These are phyloP conservation scores for Euphorbia pulcherrima DNA, from an alignment of 345 rosid genomes.

Conservation along the genomic window DNA sequence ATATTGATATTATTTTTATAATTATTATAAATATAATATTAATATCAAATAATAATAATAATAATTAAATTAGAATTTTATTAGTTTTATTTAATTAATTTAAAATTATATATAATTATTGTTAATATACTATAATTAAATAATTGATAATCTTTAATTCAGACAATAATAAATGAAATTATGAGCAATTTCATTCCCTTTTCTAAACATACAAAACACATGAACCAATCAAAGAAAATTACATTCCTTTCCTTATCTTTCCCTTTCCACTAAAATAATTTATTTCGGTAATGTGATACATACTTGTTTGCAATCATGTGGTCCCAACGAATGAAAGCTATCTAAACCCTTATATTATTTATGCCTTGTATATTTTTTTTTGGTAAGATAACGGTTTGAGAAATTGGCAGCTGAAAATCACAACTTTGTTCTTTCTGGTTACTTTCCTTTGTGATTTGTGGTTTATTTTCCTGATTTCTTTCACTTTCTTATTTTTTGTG, in stretches of 20 bases:
- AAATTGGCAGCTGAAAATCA: not conserved
- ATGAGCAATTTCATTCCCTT: no score
- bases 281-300: not conserved
- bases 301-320: not conserved
- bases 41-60: no score
- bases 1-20: no score
- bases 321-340: slow-evolving; percentile 2
- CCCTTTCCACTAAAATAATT: not conserved
- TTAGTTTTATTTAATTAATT: no score
- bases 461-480: not conserved
- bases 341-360: not conserved
- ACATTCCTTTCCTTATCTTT: not conserved
- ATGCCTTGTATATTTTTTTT: not conserved
- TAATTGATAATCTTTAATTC: no score
- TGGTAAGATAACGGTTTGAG: not conserved
- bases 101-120: no score
- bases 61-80: no score
- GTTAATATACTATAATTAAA: no score
- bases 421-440: not conserved
- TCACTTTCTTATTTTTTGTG: not conserved
- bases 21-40: no score
- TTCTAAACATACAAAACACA: no score
- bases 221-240: no score
- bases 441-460: not conserved
- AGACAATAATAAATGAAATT: no score